These are phyloP conservation scores for Suhomyces tanzawaensis DNA, from an alignment of 805 yeast species.

Conservation along the genomic window DNA sequence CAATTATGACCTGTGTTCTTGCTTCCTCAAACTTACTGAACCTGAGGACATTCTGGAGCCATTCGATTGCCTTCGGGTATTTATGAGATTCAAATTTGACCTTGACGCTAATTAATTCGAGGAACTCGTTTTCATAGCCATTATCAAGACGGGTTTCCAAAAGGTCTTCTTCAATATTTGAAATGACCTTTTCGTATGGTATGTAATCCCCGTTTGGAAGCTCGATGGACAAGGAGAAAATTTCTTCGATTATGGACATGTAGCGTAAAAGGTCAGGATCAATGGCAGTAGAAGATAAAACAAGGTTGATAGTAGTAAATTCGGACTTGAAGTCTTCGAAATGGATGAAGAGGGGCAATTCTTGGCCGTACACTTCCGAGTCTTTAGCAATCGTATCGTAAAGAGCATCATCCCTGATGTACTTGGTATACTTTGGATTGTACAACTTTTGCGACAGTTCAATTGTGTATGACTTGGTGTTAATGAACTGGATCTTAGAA, in stretches of 20 bases:
- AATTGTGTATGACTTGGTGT: conserved; percentile 62
- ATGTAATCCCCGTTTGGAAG: conserved; percentile 57
- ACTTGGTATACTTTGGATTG: conserved; percentile 17
- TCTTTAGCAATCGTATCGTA: conserved; percentile 18
- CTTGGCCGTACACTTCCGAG: conserved; percentile 10
- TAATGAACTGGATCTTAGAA: conserved; percentile 65
- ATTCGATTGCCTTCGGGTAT: conserved; percentile 66
- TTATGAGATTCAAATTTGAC: conserved; percentile 61
- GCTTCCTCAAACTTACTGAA: conserved; percentile 68
- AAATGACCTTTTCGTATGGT: conserved; percentile 75
- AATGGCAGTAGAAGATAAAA: conserved; percentile 54
- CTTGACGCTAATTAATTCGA: conserved; percentile 62
- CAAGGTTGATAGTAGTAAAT: conserved; percentile 66
- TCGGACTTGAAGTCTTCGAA: conserved; percentile 78
- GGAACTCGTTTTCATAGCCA: conserved; percentile 58
- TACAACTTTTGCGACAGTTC: conserved; percentile 34
- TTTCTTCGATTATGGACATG: conserved; percentile 58
- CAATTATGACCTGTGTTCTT: conserved; percentile 64
- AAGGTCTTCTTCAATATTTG: conserved; percentile 70
- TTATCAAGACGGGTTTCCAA: conserved; percentile 54
- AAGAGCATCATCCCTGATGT: conserved; percentile 25
- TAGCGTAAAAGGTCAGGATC: conserved; percentile 59
- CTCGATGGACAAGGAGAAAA: conserved; percentile 71
- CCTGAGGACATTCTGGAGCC: conserved; percentile 69
- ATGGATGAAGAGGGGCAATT: conserved; percentile 69